These are phyloP conservation scores for Sporothrix brunneoviolacea DNA, from an alignment of 2,329 filamentous ascomycete genomes.

Conservation along the genomic window DNA sequence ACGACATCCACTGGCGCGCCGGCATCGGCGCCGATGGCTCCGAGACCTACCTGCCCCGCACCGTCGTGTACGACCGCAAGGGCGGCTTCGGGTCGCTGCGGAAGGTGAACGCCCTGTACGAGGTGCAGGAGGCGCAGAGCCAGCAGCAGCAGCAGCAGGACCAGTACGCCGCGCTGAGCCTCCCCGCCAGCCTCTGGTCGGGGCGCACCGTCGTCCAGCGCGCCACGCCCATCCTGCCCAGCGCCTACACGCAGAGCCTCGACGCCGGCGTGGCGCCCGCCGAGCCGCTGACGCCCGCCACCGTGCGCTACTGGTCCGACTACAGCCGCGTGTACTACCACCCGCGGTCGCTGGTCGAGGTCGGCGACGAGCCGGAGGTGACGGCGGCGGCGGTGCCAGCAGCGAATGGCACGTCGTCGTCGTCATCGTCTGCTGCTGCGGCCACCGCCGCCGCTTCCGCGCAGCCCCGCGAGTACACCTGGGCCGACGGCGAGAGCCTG, in stretches of 20 bases:
- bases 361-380: slow-evolving; percentile 32
- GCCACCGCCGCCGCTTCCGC: not conserved
- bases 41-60: slow-evolving; percentile 88
- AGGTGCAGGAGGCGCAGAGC: slow-evolving; percentile 34
- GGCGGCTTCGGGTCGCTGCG: slow-evolving; percentile 83
- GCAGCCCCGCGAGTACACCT: slow-evolving; percentile 34
- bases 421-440: no score
- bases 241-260: slow-evolving; percentile 71
- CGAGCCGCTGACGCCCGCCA: slow-evolving; percentile 52
- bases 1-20: slow-evolving; percentile 82
- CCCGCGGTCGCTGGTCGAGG: slow-evolving; percentile 76
- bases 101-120: slow-evolving; percentile 85
- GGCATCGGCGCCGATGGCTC: slow-evolving; percentile 75
- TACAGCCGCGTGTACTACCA: slow-evolving; percentile 91
- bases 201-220: slow-evolving; percentile 62
- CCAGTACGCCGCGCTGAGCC: slow-evolving; percentile 10
- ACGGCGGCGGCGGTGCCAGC: not conserved
- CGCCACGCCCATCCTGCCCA: slow-evolving; percentile 60
- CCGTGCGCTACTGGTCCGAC: slow-evolving; percentile 94
- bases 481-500: slow-evolving; percentile 65
- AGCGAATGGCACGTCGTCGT: not conserved
- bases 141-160: slow-evolving; percentile 11
- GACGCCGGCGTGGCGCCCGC: slow-evolving; percentile 62
- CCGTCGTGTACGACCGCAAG: slow-evolving; percentile 91
- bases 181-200: slow-evolving; percentile 32